phyloP scores from a whole-genome alignment of 202 grass and related monocot species.

The Eragrostis tef region DNA sequence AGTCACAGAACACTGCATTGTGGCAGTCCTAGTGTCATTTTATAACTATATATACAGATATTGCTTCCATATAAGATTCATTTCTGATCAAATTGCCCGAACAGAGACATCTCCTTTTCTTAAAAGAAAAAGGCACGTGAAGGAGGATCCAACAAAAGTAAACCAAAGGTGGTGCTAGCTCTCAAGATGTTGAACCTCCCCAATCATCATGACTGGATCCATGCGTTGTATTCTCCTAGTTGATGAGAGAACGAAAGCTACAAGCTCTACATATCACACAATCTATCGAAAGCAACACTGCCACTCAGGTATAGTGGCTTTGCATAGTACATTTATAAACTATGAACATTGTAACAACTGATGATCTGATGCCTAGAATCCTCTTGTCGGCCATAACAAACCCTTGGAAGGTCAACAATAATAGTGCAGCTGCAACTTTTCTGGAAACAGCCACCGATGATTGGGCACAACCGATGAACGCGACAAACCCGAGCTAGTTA shows the following conservation, averaged over 20 bases:
- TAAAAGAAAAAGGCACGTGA: no score
- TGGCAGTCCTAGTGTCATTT: background rate
- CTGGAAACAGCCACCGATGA: slow-evolving; percentile 22
- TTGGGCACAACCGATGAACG: background rate
- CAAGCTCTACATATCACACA: background rate
- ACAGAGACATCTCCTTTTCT: background rate
- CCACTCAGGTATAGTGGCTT: background rate
- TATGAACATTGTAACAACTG: background rate
- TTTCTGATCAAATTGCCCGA: background rate
- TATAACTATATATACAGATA: no score
- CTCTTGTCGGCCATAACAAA: background rate
- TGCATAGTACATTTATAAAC: background rate
- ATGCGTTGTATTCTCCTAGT: background rate
- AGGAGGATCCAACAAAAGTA: no score
- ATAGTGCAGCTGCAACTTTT: slow-evolving; percentile 40
- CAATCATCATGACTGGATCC: background rate
- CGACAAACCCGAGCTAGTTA: background rate
- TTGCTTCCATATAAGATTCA: background rate
- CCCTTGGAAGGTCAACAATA: slow-evolving; percentile 13
- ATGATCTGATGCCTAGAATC: slow-evolving; percentile 1
- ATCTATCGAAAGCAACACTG: slow-evolving; percentile 15
- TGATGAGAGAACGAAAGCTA: background rate
- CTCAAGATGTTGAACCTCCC: no score
- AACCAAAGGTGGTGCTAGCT: no score
- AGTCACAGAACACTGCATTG: no score